A percentile compares a stretch with the other conserved stretches of the same genome.
Evolutionary conservation across 1,284 basidiomycete genomes (phyloP).

Genomic region (Apiotrichum akiyoshidainum): DNA sequence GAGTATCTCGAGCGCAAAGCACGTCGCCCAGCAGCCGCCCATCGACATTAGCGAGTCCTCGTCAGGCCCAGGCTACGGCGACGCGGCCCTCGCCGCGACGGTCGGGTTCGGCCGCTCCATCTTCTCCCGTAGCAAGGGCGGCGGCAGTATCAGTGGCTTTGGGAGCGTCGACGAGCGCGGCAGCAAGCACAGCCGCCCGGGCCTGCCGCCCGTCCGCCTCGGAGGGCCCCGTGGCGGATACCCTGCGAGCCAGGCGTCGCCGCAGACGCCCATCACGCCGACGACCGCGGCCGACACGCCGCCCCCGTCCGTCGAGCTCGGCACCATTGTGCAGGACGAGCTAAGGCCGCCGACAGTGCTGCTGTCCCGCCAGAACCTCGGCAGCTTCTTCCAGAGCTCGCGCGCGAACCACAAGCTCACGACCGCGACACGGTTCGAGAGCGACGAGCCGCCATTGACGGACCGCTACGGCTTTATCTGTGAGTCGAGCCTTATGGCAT

Average conservation of each 20-base stretch:
- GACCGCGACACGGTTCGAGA: slow-evolving; percentile 55
- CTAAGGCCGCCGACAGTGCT: slow-evolving; percentile 72
- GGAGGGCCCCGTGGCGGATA: no score
- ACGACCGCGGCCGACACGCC: slow-evolving; percentile 29
- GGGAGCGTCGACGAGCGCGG: slow-evolving; percentile 43
- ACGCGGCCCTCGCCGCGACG: slow-evolving; percentile 39
- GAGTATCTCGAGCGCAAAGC: slow-evolving; percentile 48
- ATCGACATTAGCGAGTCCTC: not conserved
- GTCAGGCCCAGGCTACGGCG: slow-evolving; percentile 15
- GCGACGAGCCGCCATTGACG: slow-evolving; percentile 65
- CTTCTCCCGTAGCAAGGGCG: slow-evolving; percentile 29
- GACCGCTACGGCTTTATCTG: slow-evolving; percentile 94
- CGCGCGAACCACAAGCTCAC: slow-evolving; percentile 36
- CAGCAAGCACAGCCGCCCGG: slow-evolving; percentile 15
- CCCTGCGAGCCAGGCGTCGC: not conserved
- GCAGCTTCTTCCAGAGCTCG: slow-evolving; percentile 39
- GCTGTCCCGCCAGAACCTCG: slow-evolving; percentile 43
- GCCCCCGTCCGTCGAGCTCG: slow-evolving; percentile 66
- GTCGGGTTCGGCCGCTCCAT: slow-evolving; percentile 36
- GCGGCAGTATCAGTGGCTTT: no score
- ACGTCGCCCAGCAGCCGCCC: not conserved
- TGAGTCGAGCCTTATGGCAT: slow-evolving; percentile 56
- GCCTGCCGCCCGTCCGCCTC: no score
- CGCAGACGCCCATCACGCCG: slow-evolving; percentile 20
- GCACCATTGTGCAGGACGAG: slow-evolving; percentile 80